Base-by-base conservation (phyloP, 1,284 basidiomycete genomes). In the Cerioporus squamosus region DNA sequence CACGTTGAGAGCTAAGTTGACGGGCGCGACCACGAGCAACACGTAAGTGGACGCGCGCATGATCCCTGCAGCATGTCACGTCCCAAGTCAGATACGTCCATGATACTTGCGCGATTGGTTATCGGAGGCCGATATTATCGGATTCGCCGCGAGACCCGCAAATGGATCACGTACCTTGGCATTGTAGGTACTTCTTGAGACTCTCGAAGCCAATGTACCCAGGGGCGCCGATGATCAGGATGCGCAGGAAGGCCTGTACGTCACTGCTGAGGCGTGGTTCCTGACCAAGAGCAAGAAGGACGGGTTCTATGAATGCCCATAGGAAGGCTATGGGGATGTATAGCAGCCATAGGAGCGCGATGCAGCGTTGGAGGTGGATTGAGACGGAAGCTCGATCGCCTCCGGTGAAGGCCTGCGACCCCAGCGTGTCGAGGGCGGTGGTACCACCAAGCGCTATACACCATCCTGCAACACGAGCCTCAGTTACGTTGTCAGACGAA, bases 101-200 rank as follows among this genome's bases (percentile, higher is more conserved):
- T 9, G 14, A 10, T 15, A n/a, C 18, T 20, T 26, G 26, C 20
- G 0, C 3, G 33, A 14, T 4, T 15, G 26, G 39, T 36, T 18
- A 20, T 4, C 6, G 33, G 8, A 36, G 33, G 33, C 33, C 12
- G 6, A 36, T 12, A 10, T 6, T 10, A 9, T 33, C 31, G 31
- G 31, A 3, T 33, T 12, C 31, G 31, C 10, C 31, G 10, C 31
- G 10, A 33, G 31, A 9, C 31, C 31, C 5, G 5, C 31, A 33
- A 22, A 29, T 26, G 36, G 31, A 48, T 40, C 38, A 65, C 78
- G 60, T 63, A 87, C 89, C 89, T 78, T 91, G 89, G 57, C 89
- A 90, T 69, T 91, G 89, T 22, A 91, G 70, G 71, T 91, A 91
- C 72, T 90, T 91, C 72, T 91, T 91, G 64, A 90, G 74, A 53